A percentile compares a stretch with the other conserved stretches of the same genome.
Conservation (phyloP, 345 rosid species). For the Kernera saxatilis region DNA sequence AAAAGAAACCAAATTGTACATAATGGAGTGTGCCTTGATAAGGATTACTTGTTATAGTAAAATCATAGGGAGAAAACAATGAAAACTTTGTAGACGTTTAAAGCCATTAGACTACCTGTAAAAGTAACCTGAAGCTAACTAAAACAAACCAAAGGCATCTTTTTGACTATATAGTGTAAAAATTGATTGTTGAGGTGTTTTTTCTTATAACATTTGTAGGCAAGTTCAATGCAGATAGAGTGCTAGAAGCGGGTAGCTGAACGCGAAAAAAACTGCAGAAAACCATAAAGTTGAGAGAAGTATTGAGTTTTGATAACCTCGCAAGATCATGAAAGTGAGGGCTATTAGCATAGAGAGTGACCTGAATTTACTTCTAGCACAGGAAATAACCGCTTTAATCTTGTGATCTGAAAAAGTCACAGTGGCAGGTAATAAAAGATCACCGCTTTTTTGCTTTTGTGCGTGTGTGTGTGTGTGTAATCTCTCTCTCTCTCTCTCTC, state of each 20-base stretch:
- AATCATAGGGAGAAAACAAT: background rate
- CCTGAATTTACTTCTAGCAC: slow-evolving; percentile 22
- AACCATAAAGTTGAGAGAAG: background rate
- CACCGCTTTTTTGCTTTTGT: slow-evolving; percentile 1
- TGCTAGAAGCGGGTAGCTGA: background rate
- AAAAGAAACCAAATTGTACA: background rate
- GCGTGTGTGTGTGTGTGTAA: background rate
- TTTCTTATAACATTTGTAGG: background rate
- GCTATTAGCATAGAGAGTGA: slow-evolving; percentile 1
- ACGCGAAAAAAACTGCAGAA: background rate
- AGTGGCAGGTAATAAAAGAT: slow-evolving; percentile 23
- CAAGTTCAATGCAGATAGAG: background rate
- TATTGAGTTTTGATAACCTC: background rate
- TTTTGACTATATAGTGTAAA: background rate
- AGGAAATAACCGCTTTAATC: slow-evolving; percentile 15
- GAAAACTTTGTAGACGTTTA: background rate
- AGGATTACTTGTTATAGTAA: slow-evolving; percentile 7
- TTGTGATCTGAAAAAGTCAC: slow-evolving; percentile 20
- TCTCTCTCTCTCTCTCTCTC: background rate
- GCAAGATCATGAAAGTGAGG: slow-evolving; percentile 15
- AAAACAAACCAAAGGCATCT: background rate
- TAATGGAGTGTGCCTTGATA: background rate
- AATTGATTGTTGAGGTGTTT: background rate
- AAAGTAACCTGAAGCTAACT: slow-evolving; percentile 12
- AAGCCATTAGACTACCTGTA: background rate